phyloP scores from a whole-genome alignment of 2,329 filamentous ascomycete genomes.

The Ceratocystis smalleyi region DNA sequence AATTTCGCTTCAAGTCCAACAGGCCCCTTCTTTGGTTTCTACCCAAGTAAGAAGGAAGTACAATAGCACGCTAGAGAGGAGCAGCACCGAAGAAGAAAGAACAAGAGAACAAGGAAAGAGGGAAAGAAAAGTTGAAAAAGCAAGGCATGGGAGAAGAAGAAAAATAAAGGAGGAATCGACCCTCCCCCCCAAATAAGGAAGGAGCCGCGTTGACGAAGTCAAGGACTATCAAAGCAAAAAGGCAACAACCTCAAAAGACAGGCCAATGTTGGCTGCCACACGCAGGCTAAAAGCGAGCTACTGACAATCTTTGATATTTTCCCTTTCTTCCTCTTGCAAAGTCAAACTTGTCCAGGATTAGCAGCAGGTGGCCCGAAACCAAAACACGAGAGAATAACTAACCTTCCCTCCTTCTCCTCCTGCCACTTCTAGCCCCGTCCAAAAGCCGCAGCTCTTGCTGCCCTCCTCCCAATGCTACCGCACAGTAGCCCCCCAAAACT shows the following conservation, averaged over 20 bases:
- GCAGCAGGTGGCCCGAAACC: neutral
- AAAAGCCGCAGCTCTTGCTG: no score
- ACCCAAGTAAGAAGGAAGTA: neutral
- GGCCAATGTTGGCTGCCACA: neutral
- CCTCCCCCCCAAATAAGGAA: neutral
- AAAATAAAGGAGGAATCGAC: neutral
- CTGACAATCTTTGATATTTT: no score
- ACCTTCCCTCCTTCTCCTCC: neutral
- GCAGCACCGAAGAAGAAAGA: neutral
- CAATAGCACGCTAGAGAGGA: neutral
- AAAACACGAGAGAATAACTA: neutral
- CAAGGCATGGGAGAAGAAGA: no score
- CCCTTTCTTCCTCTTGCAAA: neutral
- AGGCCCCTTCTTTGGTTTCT: neutral
- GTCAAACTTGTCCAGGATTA: neutral
- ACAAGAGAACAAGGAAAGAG: neutral
- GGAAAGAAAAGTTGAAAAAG: neutral
- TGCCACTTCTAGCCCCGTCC: no score
- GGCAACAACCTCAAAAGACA: neutral
- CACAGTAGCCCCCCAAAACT: no score
- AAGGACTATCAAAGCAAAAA: neutral
- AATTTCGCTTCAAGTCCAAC: neutral
- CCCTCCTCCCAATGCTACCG: no score
- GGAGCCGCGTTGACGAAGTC: neutral
- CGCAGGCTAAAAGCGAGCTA: neutral